Percentiles rank a stretch among this genome's conserved stretches.
phyloP scores from a whole-genome alignment of 495 filamentous ascomycete genomes.

The Daldinia vernicosa region DNA sequence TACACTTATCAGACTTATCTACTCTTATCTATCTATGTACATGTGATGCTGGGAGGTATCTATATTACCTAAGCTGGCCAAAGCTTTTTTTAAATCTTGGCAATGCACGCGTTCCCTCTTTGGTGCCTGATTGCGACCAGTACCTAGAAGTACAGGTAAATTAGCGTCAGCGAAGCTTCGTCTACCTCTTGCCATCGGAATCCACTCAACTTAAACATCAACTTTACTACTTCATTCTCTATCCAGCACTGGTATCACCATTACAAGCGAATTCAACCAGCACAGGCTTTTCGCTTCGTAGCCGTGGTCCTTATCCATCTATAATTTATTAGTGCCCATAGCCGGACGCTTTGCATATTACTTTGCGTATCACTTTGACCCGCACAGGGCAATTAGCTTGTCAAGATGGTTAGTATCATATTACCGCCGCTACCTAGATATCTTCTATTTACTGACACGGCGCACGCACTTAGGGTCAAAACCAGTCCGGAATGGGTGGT shows the following conservation, averaged over 20 bases:
- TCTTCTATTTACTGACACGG: background rate
- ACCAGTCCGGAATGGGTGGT: constrained; percentile 86
- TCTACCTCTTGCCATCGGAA: background rate
- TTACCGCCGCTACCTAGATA: background rate
- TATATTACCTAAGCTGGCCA: too few species aligned
- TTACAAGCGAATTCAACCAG: background rate
- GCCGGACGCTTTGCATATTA: background rate
- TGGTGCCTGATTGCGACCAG: constrained; percentile 36
- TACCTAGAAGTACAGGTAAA: background rate
- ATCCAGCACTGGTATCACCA: background rate
- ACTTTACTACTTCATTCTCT: constrained; percentile 1
- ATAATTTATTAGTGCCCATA: background rate
- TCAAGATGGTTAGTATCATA: constrained; percentile 41
- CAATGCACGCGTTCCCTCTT: constrained; percentile 38
- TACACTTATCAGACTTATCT: too few species aligned
- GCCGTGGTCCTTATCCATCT: background rate
- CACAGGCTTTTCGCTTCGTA: background rate
- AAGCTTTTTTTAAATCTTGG: background rate
- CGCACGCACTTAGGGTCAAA: constrained; percentile 70
- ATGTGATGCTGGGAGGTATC: too few species aligned
- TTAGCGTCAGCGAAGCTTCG: constrained; percentile 4
- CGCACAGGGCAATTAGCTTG: constrained; percentile 15
- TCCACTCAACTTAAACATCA: background rate
- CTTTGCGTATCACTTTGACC: background rate
- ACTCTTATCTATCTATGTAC: too few species aligned